phyloP scores from a whole-genome alignment of 73 alveolate genomes.

The Paramecium octaurelia region DNA sequence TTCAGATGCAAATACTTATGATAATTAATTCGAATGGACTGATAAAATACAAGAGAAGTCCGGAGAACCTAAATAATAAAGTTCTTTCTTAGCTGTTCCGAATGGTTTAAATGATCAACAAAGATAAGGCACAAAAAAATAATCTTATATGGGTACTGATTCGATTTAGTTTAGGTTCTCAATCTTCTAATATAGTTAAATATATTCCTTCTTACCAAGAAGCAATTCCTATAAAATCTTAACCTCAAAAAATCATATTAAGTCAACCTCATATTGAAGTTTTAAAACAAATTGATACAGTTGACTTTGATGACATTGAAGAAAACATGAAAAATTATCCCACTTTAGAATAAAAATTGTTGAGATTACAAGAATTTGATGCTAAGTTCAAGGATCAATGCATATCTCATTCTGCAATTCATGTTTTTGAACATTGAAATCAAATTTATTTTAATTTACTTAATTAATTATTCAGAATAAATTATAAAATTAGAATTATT shows the following conservation, averaged over 20 bases:
- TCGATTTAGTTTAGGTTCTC: neutral
- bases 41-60: neutral
- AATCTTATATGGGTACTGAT: neutral
- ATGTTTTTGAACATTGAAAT: neutral
- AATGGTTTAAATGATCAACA: neutral
- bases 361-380: neutral
- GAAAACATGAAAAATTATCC: slow-evolving; percentile 21
- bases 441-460: neutral
- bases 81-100: slow-evolving; percentile 5
- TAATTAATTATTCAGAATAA: neutral
- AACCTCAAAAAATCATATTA: neutral
- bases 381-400: neutral
- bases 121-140: neutral
- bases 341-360: neutral
- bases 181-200: slow-evolving; percentile 1
- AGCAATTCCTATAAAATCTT: neutral
- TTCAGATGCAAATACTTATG: neutral
- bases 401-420: neutral
- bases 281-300: neutral
- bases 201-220: slow-evolving; percentile 24
- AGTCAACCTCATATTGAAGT: slow-evolving; percentile 3
- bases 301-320: slow-evolving; percentile 20
- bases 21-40: slow-evolving; percentile 24
- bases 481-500: neutral
- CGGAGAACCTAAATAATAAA: neutral